Percentiles rank a stretch among this genome's conserved stretches.
These are phyloP conservation scores for Clarireedia monteithiana DNA, from an alignment of 2,329 filamentous ascomycete species.

Conservation along the genomic window DNA sequence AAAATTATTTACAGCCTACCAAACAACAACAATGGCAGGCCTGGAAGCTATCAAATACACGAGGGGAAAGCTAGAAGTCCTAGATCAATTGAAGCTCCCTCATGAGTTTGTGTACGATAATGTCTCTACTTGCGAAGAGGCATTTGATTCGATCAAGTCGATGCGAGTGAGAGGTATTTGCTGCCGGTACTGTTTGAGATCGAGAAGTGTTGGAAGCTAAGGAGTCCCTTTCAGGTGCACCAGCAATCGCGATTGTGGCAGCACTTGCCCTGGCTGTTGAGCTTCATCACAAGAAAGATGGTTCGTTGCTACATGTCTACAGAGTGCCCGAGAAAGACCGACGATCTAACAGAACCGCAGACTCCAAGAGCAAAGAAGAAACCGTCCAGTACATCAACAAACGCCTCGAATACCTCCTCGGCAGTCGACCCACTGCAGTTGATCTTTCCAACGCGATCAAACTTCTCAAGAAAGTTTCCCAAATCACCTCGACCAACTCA, in stretches of 20 bases:
- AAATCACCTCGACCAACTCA: conserved; percentile 36
- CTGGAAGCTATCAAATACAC: conserved; percentile 74
- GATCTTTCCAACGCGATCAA: conserved; percentile 86
- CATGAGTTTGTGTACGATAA: conserved; percentile 73
- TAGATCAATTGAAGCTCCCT: conserved; percentile 77
- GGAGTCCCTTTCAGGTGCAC: conserved; percentile 50
- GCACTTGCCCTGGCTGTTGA: conserved; percentile 83
- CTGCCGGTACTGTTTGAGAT: not conserved
- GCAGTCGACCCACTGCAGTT: conserved; percentile 86
- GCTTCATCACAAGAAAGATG: conserved; percentile 49
- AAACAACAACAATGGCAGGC: conserved; percentile 26
- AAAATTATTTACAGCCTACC: not conserved
- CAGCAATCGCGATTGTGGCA: conserved; percentile 97
- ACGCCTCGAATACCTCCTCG: conserved; percentile 79
- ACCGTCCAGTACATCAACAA: conserved; percentile 65
- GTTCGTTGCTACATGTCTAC: conserved; percentile 25
- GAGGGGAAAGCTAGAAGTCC: conserved; percentile 63
- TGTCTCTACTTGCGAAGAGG: conserved; percentile 62
- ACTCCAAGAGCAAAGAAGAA: conserved; percentile 34
- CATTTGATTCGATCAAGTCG: conserved; percentile 73
- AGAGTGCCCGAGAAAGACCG: conserved; percentile 17
- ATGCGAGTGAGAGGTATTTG: conserved; percentile 61
- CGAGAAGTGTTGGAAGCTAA: conserved; percentile 3
- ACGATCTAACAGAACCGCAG: conserved; percentile 7
- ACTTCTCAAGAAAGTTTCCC: conserved; percentile 63